Evolutionary conservation across 345 rosid species (phyloP).

Genomic region (Citrus glauca): DNA sequence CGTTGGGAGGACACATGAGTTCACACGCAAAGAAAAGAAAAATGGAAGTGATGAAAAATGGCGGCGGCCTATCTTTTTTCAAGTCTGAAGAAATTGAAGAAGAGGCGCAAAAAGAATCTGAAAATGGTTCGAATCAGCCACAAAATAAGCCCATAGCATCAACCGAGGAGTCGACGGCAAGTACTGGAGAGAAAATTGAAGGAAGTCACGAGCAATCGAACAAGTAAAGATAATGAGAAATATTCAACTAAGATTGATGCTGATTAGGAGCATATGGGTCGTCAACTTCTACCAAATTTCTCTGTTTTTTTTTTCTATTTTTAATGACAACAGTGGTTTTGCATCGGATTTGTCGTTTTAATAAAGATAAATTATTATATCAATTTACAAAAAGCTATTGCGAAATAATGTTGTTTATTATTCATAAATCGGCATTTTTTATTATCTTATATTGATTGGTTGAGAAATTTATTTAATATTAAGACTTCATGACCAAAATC

Average conservation of each 20-base stretch:
- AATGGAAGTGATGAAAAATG: conserved; percentile 6
- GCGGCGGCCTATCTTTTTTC: conserved; percentile 5
- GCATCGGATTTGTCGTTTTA: background rate
- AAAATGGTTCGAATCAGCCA: background rate
- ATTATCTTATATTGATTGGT: too few relatives aligned
- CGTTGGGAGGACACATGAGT: conserved; percentile 24
- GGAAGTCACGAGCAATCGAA: background rate
- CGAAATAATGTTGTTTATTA: too few relatives aligned
- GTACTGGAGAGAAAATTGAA: background rate
- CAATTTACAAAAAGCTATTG: too few relatives aligned
- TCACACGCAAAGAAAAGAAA: conserved; percentile 15
- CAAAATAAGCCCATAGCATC: background rate
- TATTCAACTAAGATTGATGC: background rate
- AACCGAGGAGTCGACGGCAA: background rate
- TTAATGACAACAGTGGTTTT: background rate
- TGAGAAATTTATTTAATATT: too few relatives aligned
- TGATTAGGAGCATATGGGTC: background rate
- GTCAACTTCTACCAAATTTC: background rate
- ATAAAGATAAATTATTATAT: background rate
- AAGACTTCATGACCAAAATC: too few relatives aligned
- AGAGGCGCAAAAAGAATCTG: background rate
- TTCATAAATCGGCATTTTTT: too few relatives aligned
- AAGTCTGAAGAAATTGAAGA: background rate
- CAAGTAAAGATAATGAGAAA: background rate
- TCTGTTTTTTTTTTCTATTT: background rate